Conservation (phyloP, 805 yeast genomes). For the Cyberlindnera lachancei region DNA sequence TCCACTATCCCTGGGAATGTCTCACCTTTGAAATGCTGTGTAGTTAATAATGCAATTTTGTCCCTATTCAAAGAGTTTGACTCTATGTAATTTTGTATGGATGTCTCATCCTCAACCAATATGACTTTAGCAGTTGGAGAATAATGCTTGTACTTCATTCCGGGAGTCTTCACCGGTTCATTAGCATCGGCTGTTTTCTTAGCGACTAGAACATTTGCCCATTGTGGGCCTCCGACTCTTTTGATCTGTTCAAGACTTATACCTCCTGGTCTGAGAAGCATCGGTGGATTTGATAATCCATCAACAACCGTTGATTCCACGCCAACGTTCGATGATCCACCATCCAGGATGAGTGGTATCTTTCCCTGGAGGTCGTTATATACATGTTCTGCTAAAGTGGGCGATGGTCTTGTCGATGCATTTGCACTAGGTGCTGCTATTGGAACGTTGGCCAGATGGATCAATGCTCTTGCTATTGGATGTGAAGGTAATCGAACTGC, state of each 20-base stretch:
- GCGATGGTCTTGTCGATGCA: conserved; percentile 92
- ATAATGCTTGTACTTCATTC: conserved; percentile 96
- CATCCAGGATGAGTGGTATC: conserved; percentile 83
- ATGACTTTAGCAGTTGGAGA: conserved; percentile 84
- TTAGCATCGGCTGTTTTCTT: conserved; percentile 53
- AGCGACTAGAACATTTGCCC: conserved; percentile 61
- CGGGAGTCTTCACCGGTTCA: conserved; percentile 86
- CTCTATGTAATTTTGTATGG: conserved; percentile 23
- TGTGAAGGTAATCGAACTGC: conserved; percentile 88
- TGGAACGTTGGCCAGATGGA: conserved; percentile 78
- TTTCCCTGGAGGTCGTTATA: conserved; percentile 68
- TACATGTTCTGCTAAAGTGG: conserved; percentile 85
- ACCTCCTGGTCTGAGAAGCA: conserved; percentile 92
- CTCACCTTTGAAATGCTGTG: conserved; percentile 21
- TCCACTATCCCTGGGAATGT: conserved; percentile 19
- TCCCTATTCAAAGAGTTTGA: conserved; percentile 16
- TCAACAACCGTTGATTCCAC: conserved; percentile 93
- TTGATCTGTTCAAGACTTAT: conserved; percentile 71
- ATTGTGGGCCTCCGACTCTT: conserved; percentile 53
- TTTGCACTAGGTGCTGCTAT: conserved; percentile 98
- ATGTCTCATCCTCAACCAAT: conserved; percentile 40
- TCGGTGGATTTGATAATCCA: conserved; percentile 79
- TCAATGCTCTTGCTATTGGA: conserved; percentile 85
- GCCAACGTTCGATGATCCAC: conserved; percentile 84
- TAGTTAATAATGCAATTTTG: conserved; percentile 47